Base-by-base conservation (phyloP, 768 basidiomycete genomes). In the Boletus reticulatus region DNA sequence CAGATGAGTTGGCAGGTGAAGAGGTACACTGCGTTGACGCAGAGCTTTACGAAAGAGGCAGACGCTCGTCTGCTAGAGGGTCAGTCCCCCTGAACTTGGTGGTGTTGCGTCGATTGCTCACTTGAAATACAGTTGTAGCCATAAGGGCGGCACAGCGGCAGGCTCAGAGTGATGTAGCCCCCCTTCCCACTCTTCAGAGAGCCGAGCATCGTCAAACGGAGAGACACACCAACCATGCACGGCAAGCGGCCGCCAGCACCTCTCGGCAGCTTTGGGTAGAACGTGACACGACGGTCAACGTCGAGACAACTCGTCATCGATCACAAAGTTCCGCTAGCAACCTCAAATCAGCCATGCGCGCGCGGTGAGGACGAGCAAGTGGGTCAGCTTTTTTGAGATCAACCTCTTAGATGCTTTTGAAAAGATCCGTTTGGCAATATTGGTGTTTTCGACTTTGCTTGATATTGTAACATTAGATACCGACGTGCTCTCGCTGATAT, bases 1-100 rank as follows among this genome's bases (percentile, higher is more conserved):
- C 85, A 94, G 74, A 84, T 92, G 78, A 84, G 84, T 63, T 91
- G 88, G 85, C 88, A 91, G 69, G 87, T 91, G 56, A 87, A 88
- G 74, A 81, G 85, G 19, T 92, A 89, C 71, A 83, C 87, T 34
- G 83, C 85, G 29, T 74, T 93, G 52, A 89, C 87, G 80, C 84
- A 90, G 71, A 88, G 87, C 57, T 92, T 89, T 63, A 85, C 84
- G 59, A 78, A 82, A 39, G 89, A 92, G 71, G 91, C 91, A 22
- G 89, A 91, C 60, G 68, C 78, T 11, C 84, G 84, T 68, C 65
- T 87, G 38, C 66, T 86, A 36, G 84, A 87, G 76, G 83, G 89
- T 89, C 36, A 53, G 62, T 51, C 34, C 53, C 19, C 39, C 36
- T 19, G 20, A 13, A 16, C 19, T 13, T 8, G 12, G 36, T 41